phyloP scores from a whole-genome alignment of 139 green algal species.

The Coelastrella sp. region DNA sequence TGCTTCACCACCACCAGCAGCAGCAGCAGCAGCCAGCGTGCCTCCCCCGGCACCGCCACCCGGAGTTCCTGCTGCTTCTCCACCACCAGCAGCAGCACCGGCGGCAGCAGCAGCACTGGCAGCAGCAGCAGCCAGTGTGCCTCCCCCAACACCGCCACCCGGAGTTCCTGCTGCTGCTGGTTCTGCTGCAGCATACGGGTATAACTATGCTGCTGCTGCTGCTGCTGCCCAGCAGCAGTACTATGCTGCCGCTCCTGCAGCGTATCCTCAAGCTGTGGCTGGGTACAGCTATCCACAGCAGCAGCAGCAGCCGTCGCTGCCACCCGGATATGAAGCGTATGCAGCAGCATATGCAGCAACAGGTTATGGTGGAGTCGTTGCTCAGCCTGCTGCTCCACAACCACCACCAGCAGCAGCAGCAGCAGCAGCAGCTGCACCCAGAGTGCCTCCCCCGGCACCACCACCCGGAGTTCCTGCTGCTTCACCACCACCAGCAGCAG shows the following conservation, averaged over 20 bases:
- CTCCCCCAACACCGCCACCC: too few relatives aligned
- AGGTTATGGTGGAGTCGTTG: not conserved
- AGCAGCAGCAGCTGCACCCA: too few relatives aligned
- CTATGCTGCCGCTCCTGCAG: not conserved
- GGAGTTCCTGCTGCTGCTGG: too few relatives aligned
- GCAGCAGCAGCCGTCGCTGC: too few relatives aligned
- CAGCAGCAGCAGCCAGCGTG: not conserved
- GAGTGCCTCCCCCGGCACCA: conserved; percentile 15
- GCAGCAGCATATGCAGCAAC: not conserved
- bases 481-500: not conserved
- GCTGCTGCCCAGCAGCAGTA: too few relatives aligned
- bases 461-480: conserved; percentile 30
- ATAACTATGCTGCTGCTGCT: too few relatives aligned
- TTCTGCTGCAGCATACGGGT: not conserved
- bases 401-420: too few relatives aligned
- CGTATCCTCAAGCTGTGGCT: not conserved
- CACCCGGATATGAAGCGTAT: too few relatives aligned
- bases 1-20: not conserved
- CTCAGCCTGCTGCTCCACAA: not conserved
- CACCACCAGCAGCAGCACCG: not conserved
- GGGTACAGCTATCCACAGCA: too few relatives aligned
- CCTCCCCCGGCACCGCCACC: not conserved
- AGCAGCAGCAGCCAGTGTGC: too few relatives aligned
- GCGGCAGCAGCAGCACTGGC: too few relatives aligned
- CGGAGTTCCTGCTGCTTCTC: not conserved